phyloP scores from a whole-genome alignment of 805 yeast genomes.

The Candida vaughaniae region DNA sequence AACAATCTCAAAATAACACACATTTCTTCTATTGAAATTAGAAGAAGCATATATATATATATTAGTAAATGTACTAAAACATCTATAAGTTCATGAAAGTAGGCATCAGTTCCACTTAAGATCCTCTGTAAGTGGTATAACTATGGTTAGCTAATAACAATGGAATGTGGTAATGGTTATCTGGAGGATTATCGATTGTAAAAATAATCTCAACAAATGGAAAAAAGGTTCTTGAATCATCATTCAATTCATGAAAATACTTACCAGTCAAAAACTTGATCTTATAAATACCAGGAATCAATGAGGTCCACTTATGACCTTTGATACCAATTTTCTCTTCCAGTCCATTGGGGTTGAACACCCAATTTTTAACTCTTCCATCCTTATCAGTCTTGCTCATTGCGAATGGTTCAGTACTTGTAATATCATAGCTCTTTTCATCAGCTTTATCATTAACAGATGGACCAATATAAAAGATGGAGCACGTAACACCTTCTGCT shows the following conservation, averaged over 20 bases:
- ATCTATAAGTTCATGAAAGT: neutral
- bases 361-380: slow-evolving; percentile 79
- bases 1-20: slow-evolving; percentile 56
- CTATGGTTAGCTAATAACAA: slow-evolving; percentile 80
- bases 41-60: neutral
- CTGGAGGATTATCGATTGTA: slow-evolving; percentile 63
- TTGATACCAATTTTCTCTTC: slow-evolving; percentile 8
- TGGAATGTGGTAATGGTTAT: slow-evolving; percentile 87
- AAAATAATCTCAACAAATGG: slow-evolving; percentile 85
- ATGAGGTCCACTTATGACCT: slow-evolving; percentile 38
- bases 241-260: slow-evolving; percentile 46
- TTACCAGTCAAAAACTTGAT: slow-evolving; percentile 74
- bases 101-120: too few species aligned
- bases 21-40: slow-evolving; percentile 61
- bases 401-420: slow-evolving; percentile 51
- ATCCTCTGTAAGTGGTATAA: slow-evolving; percentile 89
- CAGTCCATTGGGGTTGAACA: slow-evolving; percentile 43
- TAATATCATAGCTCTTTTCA: slow-evolving; percentile 28
- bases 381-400: slow-evolving; percentile 70
- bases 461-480: slow-evolving; percentile 44
- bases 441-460: slow-evolving; percentile 19
- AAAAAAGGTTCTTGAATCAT: slow-evolving; percentile 60
- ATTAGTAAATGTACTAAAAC: neutral
- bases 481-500: slow-evolving; percentile 72
- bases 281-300: slow-evolving; percentile 67